A percentile compares a stretch with the other conserved stretches of the same genome.
Evolutionary conservation across 805 yeast species (phyloP).

Genomic region (Spathaspora arborariae): DNA sequence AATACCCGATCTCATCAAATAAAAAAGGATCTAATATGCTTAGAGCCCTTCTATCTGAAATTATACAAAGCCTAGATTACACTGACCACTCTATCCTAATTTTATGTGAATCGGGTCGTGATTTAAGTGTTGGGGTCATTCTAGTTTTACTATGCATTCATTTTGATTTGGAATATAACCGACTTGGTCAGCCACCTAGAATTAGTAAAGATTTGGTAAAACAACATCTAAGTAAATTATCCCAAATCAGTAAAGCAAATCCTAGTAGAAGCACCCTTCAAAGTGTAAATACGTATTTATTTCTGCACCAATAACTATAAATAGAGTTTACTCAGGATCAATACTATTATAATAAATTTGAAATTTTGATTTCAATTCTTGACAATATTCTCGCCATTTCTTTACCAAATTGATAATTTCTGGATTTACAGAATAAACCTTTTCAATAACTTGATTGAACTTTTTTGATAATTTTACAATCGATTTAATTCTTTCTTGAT

Average conservation of each 20-base stretch:
- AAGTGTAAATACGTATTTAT: constrained; percentile 50
- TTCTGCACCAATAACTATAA: background rate
- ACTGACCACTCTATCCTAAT: constrained; percentile 29
- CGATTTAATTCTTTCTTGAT: constrained; percentile 42
- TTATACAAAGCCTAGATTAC: constrained; percentile 26
- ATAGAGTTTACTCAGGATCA: constrained; percentile 1
- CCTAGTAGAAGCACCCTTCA: constrained; percentile 79
- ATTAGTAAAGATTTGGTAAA: constrained; percentile 51
- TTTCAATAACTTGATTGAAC: constrained; percentile 9
- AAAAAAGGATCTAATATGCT: constrained; percentile 69
- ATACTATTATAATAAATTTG: constrained; percentile 7
- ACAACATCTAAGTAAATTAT: constrained; percentile 50
- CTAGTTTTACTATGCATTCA: constrained; percentile 47
- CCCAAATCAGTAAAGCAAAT: constrained; percentile 49
- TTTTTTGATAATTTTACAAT: constrained; percentile 26
- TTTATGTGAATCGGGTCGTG: constrained; percentile 62
- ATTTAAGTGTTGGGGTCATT: constrained; percentile 60
- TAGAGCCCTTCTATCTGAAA: constrained; percentile 42
- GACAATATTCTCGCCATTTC: constrained; percentile 5
- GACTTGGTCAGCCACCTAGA: constrained; percentile 9
- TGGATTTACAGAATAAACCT: background rate
- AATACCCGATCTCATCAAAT: constrained; percentile 25
- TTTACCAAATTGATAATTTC: background rate
- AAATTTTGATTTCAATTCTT: constrained; percentile 5
- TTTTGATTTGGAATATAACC: constrained; percentile 42